Base-by-base conservation (phyloP, 208 protist genomes). In the Porcisia hertigi region DNA sequence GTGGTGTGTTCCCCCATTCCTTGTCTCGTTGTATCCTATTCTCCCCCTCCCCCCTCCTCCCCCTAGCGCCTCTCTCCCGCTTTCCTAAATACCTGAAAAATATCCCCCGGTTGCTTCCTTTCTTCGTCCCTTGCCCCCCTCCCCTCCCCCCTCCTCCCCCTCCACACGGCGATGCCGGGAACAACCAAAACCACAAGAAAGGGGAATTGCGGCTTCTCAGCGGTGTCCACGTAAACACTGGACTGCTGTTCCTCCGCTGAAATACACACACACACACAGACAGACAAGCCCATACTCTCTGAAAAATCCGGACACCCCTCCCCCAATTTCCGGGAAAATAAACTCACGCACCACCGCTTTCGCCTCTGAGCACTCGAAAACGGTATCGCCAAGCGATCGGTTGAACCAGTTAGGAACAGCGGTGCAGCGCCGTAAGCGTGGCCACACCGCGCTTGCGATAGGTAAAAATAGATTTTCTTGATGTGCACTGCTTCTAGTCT, bases 401-500 rank as follows among this genome's bases (percentile, higher is more conserved):
- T 43, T 49, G 20, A 14, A 14, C 39, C 63, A 43, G 30, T 16
- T 39, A 30, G 41, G 20, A 67, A 67, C 18, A 34, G 23, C 41
- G 25, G 63, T 45, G 60, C 5, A n/a, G 25, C 41, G 41, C 41
- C 41, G 39, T 67, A 30, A 8, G 63, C 63, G 41, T 43, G 47
- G 63, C 23, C 9, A 30, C 41, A n/a, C 41, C 23, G 6, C 18
- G 39, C 47, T 20, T 67, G 63, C 39, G 5, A 49, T 18, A 45
- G 62, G 39, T 67, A 43, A 16, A 45, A 36, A 67, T 52, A 52
- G 5, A 52, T 53, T 82, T 5, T 77, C 25, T 45, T 34, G 25
- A 55, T 57, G 16, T 71, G 36, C 47, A 18, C 54, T 52, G 47
- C 47, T 52, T 52, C 11, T 52, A 52, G 47, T 52, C 47, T 52